A percentile compares a stretch with the other conserved stretches of the same genome.
These are phyloP conservation scores for Apodospora peruviana DNA, from an alignment of 495 filamentous ascomycete genomes.

Conservation along the genomic window DNA sequence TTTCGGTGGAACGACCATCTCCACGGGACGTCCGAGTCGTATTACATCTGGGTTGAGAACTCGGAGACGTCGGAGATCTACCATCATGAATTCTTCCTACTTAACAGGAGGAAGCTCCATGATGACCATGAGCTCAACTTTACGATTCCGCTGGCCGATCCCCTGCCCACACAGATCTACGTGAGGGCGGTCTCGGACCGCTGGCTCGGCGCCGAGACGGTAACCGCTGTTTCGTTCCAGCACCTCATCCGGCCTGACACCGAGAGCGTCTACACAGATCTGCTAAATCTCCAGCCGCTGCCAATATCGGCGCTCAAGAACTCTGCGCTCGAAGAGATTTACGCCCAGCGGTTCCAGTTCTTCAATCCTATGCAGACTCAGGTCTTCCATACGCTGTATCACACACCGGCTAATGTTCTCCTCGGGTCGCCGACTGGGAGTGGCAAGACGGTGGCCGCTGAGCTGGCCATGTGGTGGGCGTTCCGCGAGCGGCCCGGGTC, in stretches of 20 bases:
- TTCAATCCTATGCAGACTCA: conserved; percentile 99
- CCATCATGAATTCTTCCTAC: conserved; percentile 94
- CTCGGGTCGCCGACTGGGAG: conserved; percentile 96
- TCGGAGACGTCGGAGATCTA: conserved; percentile 97
- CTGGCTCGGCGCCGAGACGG: conserved; percentile 96
- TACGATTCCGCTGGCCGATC: conserved; percentile 91
- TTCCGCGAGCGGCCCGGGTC: conserved; percentile 93
- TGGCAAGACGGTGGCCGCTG: conserved; percentile 93
- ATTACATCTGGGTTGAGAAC: conserved; percentile 98
- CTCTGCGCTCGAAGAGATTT: conserved; percentile 78
- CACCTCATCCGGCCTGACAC: conserved; percentile 97
- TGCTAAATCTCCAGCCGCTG: conserved; percentile 86
- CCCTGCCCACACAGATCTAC: conserved; percentile 91
- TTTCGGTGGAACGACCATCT: conserved; percentile 96
- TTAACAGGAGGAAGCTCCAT: conserved; percentile 80
- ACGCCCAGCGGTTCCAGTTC: conserved; percentile 80
- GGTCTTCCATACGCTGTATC: conserved; percentile 92
- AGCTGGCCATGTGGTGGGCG: conserved; percentile 99
- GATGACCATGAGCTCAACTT: conserved; percentile 97
- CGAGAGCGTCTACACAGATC: conserved; percentile 91
- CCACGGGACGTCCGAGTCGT: conserved; percentile 90
- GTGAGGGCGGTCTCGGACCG: conserved; percentile 89
- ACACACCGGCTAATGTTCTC: conserved; percentile 84
- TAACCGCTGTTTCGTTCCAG: conserved; percentile 92
- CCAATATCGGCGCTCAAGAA: conserved; percentile 87